Evolutionary conservation across 768 basidiomycete genomes (phyloP).

Genomic region (Phlebiopsis flavidoalba): DNA sequence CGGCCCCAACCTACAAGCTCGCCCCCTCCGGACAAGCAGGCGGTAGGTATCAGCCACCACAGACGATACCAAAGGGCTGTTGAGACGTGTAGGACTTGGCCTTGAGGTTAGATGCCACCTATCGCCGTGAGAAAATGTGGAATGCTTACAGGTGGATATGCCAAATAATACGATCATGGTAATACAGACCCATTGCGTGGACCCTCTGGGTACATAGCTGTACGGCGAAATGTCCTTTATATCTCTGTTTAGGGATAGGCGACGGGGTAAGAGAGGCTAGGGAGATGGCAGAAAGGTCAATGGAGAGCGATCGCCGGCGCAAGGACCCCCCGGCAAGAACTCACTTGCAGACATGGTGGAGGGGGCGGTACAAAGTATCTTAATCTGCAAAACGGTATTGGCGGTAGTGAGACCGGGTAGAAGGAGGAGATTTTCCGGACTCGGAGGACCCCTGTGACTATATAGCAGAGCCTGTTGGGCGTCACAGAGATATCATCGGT

Average conservation of each 20-base stretch:
- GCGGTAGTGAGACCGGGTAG: no score
- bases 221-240: slow-evolving; percentile 26
- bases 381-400: background rate
- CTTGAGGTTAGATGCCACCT: background rate
- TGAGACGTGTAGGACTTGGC: slow-evolving; percentile 38
- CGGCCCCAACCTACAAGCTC: slow-evolving; percentile 56
- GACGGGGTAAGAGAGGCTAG: background rate
- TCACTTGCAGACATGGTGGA: background rate
- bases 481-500: background rate
- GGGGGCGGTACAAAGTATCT: background rate
- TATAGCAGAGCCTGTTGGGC: background rate
- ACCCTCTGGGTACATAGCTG: slow-evolving; percentile 39
- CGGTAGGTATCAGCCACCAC: slow-evolving; percentile 53
- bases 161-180: slow-evolving; percentile 37
- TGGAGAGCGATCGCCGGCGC: background rate
- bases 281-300: background rate
- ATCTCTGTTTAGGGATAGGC: background rate
- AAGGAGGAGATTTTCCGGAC: no score
- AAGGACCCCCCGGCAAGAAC: background rate
- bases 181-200: slow-evolving; percentile 31
- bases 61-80: slow-evolving; percentile 40
- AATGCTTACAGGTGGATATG: slow-evolving; percentile 33
- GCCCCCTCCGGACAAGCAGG: slow-evolving; percentile 38
- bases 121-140: background rate
- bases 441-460: background rate